phyloP scores from a whole-genome alignment of 2,329 filamentous ascomycete genomes.

The Aplosporella prunicola region DNA sequence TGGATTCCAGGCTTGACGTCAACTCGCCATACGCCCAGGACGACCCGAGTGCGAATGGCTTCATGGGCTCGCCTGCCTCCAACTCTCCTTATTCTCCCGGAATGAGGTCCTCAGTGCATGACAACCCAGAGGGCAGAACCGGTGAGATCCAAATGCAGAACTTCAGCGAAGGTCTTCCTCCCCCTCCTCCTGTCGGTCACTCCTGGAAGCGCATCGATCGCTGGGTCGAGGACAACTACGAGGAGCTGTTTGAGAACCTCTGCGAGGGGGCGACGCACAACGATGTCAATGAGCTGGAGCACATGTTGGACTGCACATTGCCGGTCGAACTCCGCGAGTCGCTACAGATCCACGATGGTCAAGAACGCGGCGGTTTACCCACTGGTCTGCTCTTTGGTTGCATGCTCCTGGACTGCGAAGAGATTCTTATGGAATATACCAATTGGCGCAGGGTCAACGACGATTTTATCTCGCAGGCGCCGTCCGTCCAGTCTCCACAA shows the following conservation, averaged over 20 bases:
- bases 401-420: constrained; percentile 96
- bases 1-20: constrained; percentile 80
- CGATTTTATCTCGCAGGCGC: constrained; percentile 62
- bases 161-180: constrained; percentile 84
- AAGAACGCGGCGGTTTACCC: constrained; percentile 83
- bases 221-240: constrained; percentile 92
- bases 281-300: constrained; percentile 93
- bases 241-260: constrained; percentile 86
- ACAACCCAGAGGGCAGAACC: constrained; percentile 54
- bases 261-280: constrained; percentile 88
- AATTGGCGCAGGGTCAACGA: constrained; percentile 93
- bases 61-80: constrained; percentile 51
- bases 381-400: constrained; percentile 88
- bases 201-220: constrained; percentile 91
- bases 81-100: constrained; percentile 80
- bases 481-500: constrained; percentile 48
- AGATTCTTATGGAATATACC: constrained; percentile 95
- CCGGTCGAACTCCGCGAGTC: constrained; percentile 92
- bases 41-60: constrained; percentile 47
- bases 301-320: constrained; percentile 87
- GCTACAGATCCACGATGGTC: constrained; percentile 84
- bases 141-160: constrained; percentile 95
- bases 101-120: constrained; percentile 67
- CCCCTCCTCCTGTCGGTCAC: constrained; percentile 75
- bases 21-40: constrained; percentile 72